phyloP scores from a whole-genome alignment of 768 basidiomycete species.

The Guyanaporus albipodus region DNA sequence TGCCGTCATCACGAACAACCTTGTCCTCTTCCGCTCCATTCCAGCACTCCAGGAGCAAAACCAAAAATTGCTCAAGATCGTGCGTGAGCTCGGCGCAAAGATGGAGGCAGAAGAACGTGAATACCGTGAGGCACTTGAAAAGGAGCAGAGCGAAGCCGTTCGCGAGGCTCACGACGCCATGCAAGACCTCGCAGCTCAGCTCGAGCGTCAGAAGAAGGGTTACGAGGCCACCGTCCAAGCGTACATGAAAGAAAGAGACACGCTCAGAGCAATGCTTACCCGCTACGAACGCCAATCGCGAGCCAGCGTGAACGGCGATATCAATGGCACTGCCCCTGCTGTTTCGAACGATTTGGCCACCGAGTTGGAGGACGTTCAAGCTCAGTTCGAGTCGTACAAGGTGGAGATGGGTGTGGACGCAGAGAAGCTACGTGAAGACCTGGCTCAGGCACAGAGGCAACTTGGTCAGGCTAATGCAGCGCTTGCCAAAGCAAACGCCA shows the following conservation, averaged over 20 bases:
- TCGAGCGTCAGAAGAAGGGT: slow-evolving; percentile 73
- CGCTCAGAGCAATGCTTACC: slow-evolving; percentile 70
- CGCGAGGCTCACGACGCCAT: slow-evolving; percentile 88
- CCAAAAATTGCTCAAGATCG: slow-evolving; percentile 79
- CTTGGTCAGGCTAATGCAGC: slow-evolving; percentile 57
- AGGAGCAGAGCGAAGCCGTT: slow-evolving; percentile 75
- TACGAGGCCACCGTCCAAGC: slow-evolving; percentile 70
- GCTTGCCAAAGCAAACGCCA: slow-evolving; percentile 81
- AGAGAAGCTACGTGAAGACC: slow-evolving; percentile 66
- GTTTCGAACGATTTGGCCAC: slow-evolving; percentile 41
- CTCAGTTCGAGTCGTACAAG: slow-evolving; percentile 76
- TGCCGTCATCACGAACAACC: slow-evolving; percentile 79
- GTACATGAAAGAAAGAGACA: slow-evolving; percentile 84
- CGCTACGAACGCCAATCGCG: slow-evolving; percentile 36
- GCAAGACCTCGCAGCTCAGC: slow-evolving; percentile 66
- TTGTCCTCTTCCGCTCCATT: slow-evolving; percentile 83
- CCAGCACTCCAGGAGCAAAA: slow-evolving; percentile 86
- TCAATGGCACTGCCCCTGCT: slow-evolving; percentile 24
- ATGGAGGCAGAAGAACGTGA: slow-evolving; percentile 85
- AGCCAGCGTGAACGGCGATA: slow-evolving; percentile 30
- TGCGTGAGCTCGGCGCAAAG: slow-evolving; percentile 75
- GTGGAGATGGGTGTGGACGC: slow-evolving; percentile 80
- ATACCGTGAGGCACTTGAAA: slow-evolving; percentile 63
- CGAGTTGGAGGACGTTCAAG: slow-evolving; percentile 70
- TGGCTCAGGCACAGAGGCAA: slow-evolving; percentile 61